These are phyloP conservation scores for Polyporus tsugae DNA, from an alignment of 1,284 basidiomycete genomes.

Conservation along the genomic window DNA sequence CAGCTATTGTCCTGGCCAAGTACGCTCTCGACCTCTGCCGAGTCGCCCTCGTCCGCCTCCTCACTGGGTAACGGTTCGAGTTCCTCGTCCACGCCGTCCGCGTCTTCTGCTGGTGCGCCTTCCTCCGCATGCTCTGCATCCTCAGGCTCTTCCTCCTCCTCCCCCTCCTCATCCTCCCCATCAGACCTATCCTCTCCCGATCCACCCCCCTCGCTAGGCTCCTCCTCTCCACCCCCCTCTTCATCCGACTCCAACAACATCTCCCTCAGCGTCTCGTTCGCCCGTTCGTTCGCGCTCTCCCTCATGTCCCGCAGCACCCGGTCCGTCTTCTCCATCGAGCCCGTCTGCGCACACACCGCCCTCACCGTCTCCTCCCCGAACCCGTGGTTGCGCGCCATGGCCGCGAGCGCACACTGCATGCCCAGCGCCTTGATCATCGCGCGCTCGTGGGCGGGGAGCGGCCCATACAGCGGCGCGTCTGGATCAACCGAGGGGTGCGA, in stretches of 20 bases:
- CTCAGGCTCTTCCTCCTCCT: neutral
- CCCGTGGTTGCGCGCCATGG: conserved; percentile 38
- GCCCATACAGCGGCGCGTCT: conserved; percentile 1
- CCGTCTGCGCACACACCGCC: conserved; percentile 23
- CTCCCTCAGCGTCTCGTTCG: conserved; percentile 19
- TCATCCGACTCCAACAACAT: neutral
- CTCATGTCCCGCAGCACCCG: conserved; percentile 32
- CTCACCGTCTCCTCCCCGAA: conserved; percentile 32
- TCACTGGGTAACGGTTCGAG: neutral
- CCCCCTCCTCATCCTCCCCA: conserved; percentile 3
- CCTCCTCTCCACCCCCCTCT: conserved; percentile 12
- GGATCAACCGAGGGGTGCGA: neutral
- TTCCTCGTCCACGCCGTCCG: neutral
- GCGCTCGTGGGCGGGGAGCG: conserved; percentile 24
- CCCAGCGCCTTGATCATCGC: conserved; percentile 29
- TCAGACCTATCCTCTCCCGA: neutral
- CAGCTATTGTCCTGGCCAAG: conserved; percentile 19
- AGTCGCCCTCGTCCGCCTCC: neutral
- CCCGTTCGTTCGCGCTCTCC: conserved; percentile 30
- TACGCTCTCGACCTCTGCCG: conserved; percentile 21
- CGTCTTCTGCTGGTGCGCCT: neutral
- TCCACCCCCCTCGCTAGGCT: neutral
- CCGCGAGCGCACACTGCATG: conserved; percentile 29
- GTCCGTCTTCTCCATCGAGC: conserved; percentile 32
- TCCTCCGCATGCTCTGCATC: conserved; percentile 3